Evolutionary conservation across 768 basidiomycete species (phyloP).

Genomic region (Suillus placidus): DNA sequence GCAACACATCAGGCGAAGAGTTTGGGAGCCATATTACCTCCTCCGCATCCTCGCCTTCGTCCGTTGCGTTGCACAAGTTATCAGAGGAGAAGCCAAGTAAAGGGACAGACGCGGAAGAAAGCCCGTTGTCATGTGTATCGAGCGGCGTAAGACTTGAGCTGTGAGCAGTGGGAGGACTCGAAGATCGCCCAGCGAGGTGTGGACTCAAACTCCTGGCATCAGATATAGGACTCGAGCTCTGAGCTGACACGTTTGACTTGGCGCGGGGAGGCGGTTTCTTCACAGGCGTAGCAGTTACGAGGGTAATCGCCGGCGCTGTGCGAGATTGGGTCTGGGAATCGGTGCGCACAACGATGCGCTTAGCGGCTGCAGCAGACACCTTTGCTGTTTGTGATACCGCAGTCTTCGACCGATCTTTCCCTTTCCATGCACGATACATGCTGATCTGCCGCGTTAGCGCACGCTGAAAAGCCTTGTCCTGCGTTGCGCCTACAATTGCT

Average conservation of each 20-base stretch:
- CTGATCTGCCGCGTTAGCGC: constrained; percentile 72
- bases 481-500: constrained; percentile 37
- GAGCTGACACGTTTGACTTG: constrained; percentile 15
- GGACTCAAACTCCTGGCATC: neutral
- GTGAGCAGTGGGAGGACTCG: neutral
- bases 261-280: constrained; percentile 31
- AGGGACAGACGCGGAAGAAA: neutral
- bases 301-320: constrained; percentile 28
- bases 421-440: constrained; percentile 74
- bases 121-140: constrained; percentile 2
- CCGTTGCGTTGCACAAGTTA: constrained; percentile 9
- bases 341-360: neutral
- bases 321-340: constrained; percentile 1
- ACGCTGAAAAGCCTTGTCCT: constrained; percentile 46
- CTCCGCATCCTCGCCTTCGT: constrained; percentile 34
- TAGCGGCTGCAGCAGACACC: constrained; percentile 15
- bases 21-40: constrained; percentile 45
- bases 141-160: constrained; percentile 12
- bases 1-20: constrained; percentile 46
- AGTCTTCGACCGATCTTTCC: constrained; percentile 25
- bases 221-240: neutral
- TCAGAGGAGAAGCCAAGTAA: neutral
- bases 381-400: constrained; percentile 23
- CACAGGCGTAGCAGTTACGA: constrained; percentile 60
- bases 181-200: neutral